Percentiles rank a stretch among this genome's conserved stretches.
phyloP scores from a whole-genome alignment of 2,329 filamentous ascomycete genomes.

The Bipolaris cookei region DNA sequence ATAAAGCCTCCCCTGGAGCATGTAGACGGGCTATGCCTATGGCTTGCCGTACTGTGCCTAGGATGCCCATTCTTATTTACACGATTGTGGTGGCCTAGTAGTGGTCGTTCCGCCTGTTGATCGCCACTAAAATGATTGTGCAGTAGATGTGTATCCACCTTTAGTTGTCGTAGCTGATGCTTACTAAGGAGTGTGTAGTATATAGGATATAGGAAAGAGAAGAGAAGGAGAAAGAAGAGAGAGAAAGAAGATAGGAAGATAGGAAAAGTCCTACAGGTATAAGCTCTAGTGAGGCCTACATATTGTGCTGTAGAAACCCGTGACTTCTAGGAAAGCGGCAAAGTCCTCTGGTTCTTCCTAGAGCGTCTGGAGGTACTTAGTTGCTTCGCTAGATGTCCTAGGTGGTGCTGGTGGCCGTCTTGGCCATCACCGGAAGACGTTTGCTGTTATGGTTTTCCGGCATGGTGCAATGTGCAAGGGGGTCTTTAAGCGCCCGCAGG shows the following conservation, averaged over 20 bases:
- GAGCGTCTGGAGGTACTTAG: too few species aligned
- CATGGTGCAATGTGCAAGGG: background rate
- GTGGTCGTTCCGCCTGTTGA: slow-evolving; percentile 2
- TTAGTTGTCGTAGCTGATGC: slow-evolving; percentile 4
- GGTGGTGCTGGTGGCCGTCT: too few species aligned
- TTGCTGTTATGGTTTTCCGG: slow-evolving; percentile 2
- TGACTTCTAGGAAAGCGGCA: too few species aligned
- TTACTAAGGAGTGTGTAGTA: slow-evolving; percentile 2
- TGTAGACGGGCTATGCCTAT: too few species aligned
- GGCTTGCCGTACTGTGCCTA: too few species aligned
- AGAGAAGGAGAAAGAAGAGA: background rate
- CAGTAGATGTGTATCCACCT: background rate
- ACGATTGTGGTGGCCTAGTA: too few species aligned
- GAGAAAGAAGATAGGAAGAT: background rate
- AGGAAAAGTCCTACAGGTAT: background rate
- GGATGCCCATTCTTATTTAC: too few species aligned
- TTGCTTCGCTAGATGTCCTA: background rate
- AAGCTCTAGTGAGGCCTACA: too few species aligned
- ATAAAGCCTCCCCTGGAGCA: too few species aligned
- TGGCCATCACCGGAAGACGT: background rate
- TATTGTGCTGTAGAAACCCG: too few species aligned
- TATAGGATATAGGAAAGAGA: background rate
- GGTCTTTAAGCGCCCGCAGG: slow-evolving; percentile 5
- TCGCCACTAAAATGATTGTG: background rate
- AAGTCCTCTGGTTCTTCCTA: too few species aligned